Conservation (phyloP, 169 alveolate genomes). For the Plasmodium knowlesi region DNA sequence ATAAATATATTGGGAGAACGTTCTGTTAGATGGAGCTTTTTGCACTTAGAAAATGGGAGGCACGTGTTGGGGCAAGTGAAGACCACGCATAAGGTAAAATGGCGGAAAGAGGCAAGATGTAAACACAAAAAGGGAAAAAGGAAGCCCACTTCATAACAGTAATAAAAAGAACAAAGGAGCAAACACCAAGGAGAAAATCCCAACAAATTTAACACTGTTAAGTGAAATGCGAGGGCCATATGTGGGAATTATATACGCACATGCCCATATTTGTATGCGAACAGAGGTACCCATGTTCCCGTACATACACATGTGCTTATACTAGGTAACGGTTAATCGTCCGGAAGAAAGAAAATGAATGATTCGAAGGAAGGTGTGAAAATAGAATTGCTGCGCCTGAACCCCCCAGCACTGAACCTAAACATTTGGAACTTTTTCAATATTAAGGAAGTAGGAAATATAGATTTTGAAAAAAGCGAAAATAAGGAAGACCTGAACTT, state of each 20-base stretch:
- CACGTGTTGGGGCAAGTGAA: background rate
- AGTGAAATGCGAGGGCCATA: background rate
- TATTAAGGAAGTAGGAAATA: conserved; percentile 23
- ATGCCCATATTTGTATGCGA: background rate
- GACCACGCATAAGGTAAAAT: background rate
- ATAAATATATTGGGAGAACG: background rate
- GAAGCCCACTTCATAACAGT: background rate
- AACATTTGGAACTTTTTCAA: conserved; percentile 67
- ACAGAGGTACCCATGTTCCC: background rate
- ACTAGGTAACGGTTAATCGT: background rate
- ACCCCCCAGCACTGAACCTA: conserved; percentile 21
- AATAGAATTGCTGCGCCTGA: conserved; percentile 53
- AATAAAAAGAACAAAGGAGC: background rate
- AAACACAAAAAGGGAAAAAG: background rate
- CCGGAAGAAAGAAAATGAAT: conserved; percentile 15
- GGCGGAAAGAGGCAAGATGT: background rate
- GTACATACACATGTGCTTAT: background rate
- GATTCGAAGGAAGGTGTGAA: conserved; percentile 61
- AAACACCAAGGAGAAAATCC: background rate
- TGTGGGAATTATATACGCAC: background rate
- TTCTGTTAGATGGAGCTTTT: background rate
- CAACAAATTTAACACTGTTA: background rate
- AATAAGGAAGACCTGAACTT: conserved; percentile 19
- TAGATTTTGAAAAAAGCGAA: conserved; percentile 17
- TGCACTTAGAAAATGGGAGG: background rate